These are phyloP conservation scores for Achaetomium macrosporum DNA, from an alignment of 2,329 filamentous ascomycete species.

Conservation along the genomic window DNA sequence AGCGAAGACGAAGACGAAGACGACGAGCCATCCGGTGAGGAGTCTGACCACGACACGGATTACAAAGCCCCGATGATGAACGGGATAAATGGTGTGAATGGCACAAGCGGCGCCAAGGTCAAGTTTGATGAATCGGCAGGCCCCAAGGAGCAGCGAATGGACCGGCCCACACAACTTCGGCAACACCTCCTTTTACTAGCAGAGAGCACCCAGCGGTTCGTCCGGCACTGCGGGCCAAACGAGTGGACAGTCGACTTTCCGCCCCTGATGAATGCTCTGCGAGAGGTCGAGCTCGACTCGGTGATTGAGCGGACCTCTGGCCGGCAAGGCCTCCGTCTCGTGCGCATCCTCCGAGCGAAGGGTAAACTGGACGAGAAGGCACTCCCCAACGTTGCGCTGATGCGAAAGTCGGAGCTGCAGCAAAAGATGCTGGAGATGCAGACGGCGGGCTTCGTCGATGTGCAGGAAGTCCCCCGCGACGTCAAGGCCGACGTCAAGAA, in stretches of 20 bases:
- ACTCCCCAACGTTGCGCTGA: constrained; percentile 70
- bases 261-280: constrained; percentile 62
- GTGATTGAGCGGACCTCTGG: constrained; percentile 75
- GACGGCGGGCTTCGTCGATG: constrained; percentile 76
- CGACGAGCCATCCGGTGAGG: constrained; percentile 31
- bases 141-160: constrained; percentile 42
- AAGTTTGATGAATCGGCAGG: constrained; percentile 46
- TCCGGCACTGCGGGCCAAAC: constrained; percentile 62
- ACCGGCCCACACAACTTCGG: constrained; percentile 48
- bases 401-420: constrained; percentile 80
- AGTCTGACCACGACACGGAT: constrained; percentile 31
- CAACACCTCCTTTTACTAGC: constrained; percentile 68
- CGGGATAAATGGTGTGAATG: constrained; percentile 26
- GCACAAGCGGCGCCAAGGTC: constrained; percentile 36
- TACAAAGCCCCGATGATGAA: constrained; percentile 20
- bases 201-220: constrained; percentile 62
- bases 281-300: constrained; percentile 73
- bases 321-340: constrained; percentile 69
- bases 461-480: constrained; percentile 91
- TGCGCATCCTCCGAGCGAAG: constrained; percentile 76
- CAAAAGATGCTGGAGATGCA: constrained; percentile 81
- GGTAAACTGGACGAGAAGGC: constrained; percentile 95
- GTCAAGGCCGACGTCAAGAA: constrained; percentile 70
- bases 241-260: constrained; percentile 83
- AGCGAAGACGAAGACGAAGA: constrained; percentile 34